Evolutionary conservation across 2,329 filamentous ascomycete genomes (phyloP).

Genomic region (Neurospora sp.): DNA sequence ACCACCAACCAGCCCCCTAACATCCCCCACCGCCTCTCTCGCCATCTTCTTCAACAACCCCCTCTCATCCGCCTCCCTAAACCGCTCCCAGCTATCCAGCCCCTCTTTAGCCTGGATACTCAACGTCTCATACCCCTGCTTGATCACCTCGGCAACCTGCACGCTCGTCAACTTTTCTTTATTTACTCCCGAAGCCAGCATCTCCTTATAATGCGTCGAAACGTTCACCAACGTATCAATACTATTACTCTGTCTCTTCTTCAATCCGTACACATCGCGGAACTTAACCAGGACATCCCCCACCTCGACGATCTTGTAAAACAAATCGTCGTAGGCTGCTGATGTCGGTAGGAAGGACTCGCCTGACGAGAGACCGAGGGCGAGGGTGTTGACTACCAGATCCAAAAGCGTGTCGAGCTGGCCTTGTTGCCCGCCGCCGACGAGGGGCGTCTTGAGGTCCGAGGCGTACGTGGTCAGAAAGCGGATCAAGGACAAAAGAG

Average conservation of each 20-base stretch:
- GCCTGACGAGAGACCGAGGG: conserved; percentile 73
- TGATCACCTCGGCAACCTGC: conserved; percentile 85
- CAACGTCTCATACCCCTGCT: conserved; percentile 90
- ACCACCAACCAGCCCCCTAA: conserved; percentile 39
- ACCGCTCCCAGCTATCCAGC: conserved; percentile 75
- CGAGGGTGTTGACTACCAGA: conserved; percentile 70
- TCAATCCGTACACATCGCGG: conserved; percentile 61
- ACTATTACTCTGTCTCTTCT: conserved; percentile 51
- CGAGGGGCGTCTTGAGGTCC: conserved; percentile 55
- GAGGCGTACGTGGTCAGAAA: conserved; percentile 81
- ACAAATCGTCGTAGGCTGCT: conserved; percentile 85
- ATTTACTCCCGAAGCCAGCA: conserved; percentile 49
- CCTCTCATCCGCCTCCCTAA: conserved; percentile 79
- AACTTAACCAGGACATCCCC: conserved; percentile 77
- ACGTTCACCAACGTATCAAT: conserved; percentile 80
- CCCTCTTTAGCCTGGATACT: conserved; percentile 85
- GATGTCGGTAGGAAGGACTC: conserved; percentile 86
- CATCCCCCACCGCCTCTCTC: conserved; percentile 59
- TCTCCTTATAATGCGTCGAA: conserved; percentile 74
- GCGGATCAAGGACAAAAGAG: conserved; percentile 74
- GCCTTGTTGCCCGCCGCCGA: conserved; percentile 19
- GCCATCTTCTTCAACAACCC: conserved; percentile 79
- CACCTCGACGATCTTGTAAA: conserved; percentile 95
- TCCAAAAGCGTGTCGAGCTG: conserved; percentile 60
- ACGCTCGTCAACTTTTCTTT: conserved; percentile 57